Evolutionary conservation across 2,329 filamentous ascomycete species (phyloP), one percentile per base, ranked within the genome.

Genomic region (Cladorrhinum sp.): DNA sequence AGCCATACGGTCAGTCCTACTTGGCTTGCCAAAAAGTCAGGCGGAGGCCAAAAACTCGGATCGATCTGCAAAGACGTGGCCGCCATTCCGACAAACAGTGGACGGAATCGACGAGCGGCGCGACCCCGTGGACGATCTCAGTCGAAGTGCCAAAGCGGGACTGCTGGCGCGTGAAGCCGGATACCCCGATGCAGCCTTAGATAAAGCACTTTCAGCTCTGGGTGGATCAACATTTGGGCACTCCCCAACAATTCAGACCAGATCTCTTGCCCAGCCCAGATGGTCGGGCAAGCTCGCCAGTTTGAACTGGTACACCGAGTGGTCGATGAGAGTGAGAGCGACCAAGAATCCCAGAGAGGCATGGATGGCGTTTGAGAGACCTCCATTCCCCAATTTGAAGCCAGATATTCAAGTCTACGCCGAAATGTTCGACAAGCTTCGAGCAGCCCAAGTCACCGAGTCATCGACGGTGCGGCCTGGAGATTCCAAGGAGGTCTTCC

Each of bases 331-430:
- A 26, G 78, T 88, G 46, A 77, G 76, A 63, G 80, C 85, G 0
- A 88, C 86, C 4, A 79, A 86, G 23, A 86, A 87, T 66, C 75
- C 80, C 1, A 78, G 82, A 60, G 86, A 88, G 68, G 86, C 86
- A 3, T 88, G 86, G 86, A 76, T 75, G 4, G 73, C 76, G 49
- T 80, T 83, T 61, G 75, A 75, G 60, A 69, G 69, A 61, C 76
- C 76, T 1, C 76, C 75, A 1, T 62, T 63, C 39, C 62, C 68
- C 23, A 73, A 66, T 14, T 65, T 73, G 60, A 67, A 66, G 26
- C 79, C 80, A 2, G 75, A 73, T 2, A 60, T 68, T 3, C 66
- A 73, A 14, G 80, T 87, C 53, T 88, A 86, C 67, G 76, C 77
- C 7, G 82, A 83, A 60, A 85, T 88, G 82, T 84, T 88, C 64